A percentile compares a stretch with the other conserved stretches of the same genome.
These are phyloP conservation scores for Aspergillus indologenus DNA, from an alignment of 495 filamentous ascomycete genomes.

Conservation along the genomic window DNA sequence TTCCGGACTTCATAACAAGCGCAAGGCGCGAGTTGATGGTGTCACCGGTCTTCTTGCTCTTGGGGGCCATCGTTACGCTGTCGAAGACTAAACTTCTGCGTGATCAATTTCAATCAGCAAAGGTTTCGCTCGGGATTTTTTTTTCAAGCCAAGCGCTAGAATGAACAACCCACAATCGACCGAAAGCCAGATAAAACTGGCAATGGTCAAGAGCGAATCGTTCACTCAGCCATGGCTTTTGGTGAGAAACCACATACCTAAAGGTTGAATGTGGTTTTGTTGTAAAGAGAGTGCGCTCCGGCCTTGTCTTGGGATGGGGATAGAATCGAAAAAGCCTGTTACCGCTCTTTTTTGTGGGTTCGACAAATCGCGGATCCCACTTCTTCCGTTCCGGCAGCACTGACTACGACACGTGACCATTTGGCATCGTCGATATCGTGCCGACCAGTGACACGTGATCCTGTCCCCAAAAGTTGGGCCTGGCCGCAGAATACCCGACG, in stretches of 20 bases:
- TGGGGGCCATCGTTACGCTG: constrained; percentile 76
- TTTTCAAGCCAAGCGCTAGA: constrained; percentile 1
- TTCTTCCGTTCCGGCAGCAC: constrained; percentile 15
- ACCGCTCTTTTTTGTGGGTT: constrained; percentile 26
- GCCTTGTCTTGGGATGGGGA: constrained; percentile 28
- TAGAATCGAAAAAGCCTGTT: constrained; percentile 13
- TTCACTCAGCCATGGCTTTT: neutral
- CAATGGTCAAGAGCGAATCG: neutral
- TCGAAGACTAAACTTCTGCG: constrained; percentile 20
- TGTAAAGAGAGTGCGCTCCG: constrained; percentile 38
- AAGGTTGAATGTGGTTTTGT: constrained; percentile 21
- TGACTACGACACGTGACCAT: constrained; percentile 8
- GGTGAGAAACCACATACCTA: constrained; percentile 8
- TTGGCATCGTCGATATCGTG: neutral
- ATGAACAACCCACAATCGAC: neutral
- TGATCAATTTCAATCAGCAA: constrained; percentile 7
- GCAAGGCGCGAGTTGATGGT: constrained; percentile 85
- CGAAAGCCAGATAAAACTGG: neutral
- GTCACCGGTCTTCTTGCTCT: constrained; percentile 92
- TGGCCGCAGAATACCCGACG: neutral
- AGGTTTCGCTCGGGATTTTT: constrained; percentile 1
- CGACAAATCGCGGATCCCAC: constrained; percentile 19
- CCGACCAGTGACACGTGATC: neutral
- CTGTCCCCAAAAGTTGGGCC: neutral
- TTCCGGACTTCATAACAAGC: constrained; percentile 95